Evolutionary conservation across 805 yeast genomes (phyloP), one percentile per base, ranked within the genome.

Genomic region (Groenewaldozyma salmanticensis): DNA sequence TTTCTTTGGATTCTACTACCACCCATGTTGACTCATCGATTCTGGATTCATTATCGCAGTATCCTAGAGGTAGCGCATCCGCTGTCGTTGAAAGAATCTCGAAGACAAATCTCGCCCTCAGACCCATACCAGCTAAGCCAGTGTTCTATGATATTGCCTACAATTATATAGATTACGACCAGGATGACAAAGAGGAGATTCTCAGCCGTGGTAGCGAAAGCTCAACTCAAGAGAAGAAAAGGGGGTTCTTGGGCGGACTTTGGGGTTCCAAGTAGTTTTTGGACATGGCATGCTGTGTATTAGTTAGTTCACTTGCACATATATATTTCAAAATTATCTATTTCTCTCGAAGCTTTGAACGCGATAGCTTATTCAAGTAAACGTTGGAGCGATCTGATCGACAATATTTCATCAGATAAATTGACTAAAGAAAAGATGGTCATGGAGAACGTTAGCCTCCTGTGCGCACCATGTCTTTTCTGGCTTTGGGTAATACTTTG

Each of bases 131-230:
- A 40, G 74, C 80, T 43, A 90, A 92, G 61, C 96, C 98, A 0
- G 94, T 87, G 6, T 72, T 88, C 53, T 92, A 86, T 53, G 98
- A 90, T 58, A 68, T 85, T 49, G 97, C 94, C 0, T 88, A 70
- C 67, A 88, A 87, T 58, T 87, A 83, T 55, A 72, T 88, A 40
- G 67, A 70, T 27, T 79, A 55, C 38, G 63, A 57, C 7, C 49
- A 35, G n/a, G 42, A 24, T 7, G 45, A 31, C 21, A 38, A 41
- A 44, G 35, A 29, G 13, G 17, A 9, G 9, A 21, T 33, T 16
- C 21, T 33, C 6, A 16, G 20, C 4, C 21, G 22, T 5, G 31
- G 16, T n/a, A 4, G 27, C 16, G 17, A 24, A 24, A 9, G 11
- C 13, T n/a, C n/a, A n/a, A n/a, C n/a, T 35, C 17, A 60, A 47